These are phyloP conservation scores for Fistulifera solaris DNA, from an alignment of 108 stramenopile species.

Conservation along the genomic window DNA sequence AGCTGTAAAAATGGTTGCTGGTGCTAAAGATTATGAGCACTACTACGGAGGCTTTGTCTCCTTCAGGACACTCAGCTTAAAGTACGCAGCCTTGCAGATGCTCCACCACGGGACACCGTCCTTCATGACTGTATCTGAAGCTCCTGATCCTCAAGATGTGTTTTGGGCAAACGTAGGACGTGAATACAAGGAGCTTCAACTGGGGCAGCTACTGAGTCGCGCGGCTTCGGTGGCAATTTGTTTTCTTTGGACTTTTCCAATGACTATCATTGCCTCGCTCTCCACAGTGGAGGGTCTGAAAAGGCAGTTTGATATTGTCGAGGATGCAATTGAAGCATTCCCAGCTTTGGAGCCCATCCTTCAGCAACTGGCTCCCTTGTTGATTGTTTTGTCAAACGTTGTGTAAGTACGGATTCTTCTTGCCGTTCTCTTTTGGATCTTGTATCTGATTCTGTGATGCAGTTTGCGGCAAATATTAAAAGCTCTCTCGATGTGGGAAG, in stretches of 20 bases:
- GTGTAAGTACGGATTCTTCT: background rate
- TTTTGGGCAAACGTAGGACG: constrained; percentile 35
- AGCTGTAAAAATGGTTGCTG: too few species aligned
- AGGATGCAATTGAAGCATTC: constrained; percentile 15
- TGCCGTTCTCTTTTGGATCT: too few species aligned
- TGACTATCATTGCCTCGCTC: constrained; percentile 32
- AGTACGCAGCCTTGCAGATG: too few species aligned
- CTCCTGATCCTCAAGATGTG: constrained; percentile 20
- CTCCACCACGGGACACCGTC: constrained; percentile 25
- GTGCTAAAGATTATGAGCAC: too few species aligned
- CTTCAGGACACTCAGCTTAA: too few species aligned
- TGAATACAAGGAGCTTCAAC: constrained; percentile 18
- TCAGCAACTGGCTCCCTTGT: constrained; percentile 24
- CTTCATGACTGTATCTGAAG: constrained; percentile 17
- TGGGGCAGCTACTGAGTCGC: constrained; percentile 24
- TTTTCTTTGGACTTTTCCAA: constrained; percentile 42
- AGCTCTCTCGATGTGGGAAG: constrained; percentile 23
- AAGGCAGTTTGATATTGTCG: constrained; percentile 21
- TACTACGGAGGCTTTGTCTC: too few species aligned
- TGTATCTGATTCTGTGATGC: too few species aligned
- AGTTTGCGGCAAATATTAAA: constrained; percentile 22
- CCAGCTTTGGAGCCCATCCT: constrained; percentile 20
- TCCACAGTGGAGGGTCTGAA: constrained; percentile 21
- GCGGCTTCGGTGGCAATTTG: constrained; percentile 20
- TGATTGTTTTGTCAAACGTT: constrained; percentile 24